A percentile compares a stretch with the other conserved stretches of the same genome.
Evolutionary conservation across 2,329 filamentous ascomycete genomes (phyloP).

Genomic region (Neopestalotiopsis clavispora): DNA sequence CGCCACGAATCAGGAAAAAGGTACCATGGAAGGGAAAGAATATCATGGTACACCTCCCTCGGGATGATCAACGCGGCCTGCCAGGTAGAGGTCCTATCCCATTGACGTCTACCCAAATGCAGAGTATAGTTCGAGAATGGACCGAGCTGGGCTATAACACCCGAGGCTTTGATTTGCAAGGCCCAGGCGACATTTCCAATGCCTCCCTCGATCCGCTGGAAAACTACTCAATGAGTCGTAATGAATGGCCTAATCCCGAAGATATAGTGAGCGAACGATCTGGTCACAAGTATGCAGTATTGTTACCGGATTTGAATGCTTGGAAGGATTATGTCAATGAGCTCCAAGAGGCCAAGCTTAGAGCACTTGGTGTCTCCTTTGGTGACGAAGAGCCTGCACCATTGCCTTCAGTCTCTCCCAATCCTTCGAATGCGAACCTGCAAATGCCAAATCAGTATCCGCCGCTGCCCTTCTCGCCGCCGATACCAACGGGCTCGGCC

Average conservation of each 20-base stretch:
- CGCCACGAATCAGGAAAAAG: conserved; percentile 71
- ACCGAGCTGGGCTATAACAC: conserved; percentile 72
- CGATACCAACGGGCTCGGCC: conserved; percentile 78
- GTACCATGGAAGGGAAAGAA: conserved; percentile 77
- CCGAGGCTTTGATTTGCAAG: conserved; percentile 69
- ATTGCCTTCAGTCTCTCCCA: conserved; percentile 68
- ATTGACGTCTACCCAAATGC: conserved; percentile 59
- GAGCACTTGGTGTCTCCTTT: conserved; percentile 85
- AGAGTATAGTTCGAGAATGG: conserved; percentile 68
- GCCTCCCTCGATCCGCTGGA: conserved; percentile 33
- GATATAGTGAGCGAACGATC: conserved; percentile 63
- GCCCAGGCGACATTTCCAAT: conserved; percentile 33
- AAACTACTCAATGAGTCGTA: conserved; percentile 66
- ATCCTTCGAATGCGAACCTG: conserved; percentile 64
- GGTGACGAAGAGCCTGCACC: conserved; percentile 73
- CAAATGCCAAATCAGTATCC: conserved; percentile 78
- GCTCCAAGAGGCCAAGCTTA: conserved; percentile 88
- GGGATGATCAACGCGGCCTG: conserved; percentile 68
- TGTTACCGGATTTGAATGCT: conserved; percentile 71
- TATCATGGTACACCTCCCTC: conserved; percentile 72
- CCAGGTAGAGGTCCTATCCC: conserved; percentile 59
- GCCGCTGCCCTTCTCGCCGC: conserved; percentile 80
- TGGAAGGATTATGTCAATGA: conserved; percentile 81
- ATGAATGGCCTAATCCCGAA: conserved; percentile 68
- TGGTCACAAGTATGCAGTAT: conserved; percentile 61